phyloP scores from a whole-genome alignment of 2,329 filamentous ascomycete species.

The Aspergillus novoparasiticus region DNA sequence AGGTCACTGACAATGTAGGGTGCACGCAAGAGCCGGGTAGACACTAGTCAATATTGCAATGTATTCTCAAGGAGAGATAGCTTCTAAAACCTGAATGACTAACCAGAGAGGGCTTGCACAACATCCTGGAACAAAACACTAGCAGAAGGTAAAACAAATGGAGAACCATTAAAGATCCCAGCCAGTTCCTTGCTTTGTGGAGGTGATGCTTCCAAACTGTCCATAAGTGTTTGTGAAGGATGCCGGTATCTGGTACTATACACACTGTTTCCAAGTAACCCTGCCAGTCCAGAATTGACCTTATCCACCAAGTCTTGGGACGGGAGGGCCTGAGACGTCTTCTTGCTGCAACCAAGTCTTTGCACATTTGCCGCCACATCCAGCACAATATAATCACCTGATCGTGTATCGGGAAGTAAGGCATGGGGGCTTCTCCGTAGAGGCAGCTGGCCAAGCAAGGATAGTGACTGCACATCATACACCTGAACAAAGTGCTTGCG shows the following conservation, averaged over 20 bases:
- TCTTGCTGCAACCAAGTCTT: slow-evolving; percentile 35
- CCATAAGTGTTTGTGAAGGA: background rate
- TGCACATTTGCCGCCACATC: slow-evolving; percentile 76
- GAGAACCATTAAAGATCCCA: slow-evolving; percentile 40
- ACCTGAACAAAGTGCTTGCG: slow-evolving; percentile 58
- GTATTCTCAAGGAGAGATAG: background rate
- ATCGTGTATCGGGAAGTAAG: slow-evolving; percentile 64
- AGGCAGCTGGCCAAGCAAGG: slow-evolving; percentile 61
- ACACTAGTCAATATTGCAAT: background rate
- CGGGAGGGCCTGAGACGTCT: slow-evolving; percentile 26
- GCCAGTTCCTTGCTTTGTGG: slow-evolving; percentile 32
- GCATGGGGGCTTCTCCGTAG: slow-evolving; percentile 63
- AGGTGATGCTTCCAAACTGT: slow-evolving; percentile 10
- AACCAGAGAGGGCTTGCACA: slow-evolving; percentile 26
- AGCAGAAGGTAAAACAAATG: slow-evolving; percentile 42
- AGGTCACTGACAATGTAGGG: background rate
- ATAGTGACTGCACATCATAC: slow-evolving; percentile 63
- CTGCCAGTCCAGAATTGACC: slow-evolving; percentile 35
- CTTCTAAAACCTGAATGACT: background rate
- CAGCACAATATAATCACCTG: slow-evolving; percentile 73
- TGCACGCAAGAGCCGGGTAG: background rate
- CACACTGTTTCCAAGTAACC: slow-evolving; percentile 33
- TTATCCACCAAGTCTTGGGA: slow-evolving; percentile 26
- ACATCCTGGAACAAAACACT: slow-evolving; percentile 42
- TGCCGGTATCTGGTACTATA: background rate